phyloP scores from a whole-genome alignment of 345 rosid species.

The Angophora floribunda region DNA sequence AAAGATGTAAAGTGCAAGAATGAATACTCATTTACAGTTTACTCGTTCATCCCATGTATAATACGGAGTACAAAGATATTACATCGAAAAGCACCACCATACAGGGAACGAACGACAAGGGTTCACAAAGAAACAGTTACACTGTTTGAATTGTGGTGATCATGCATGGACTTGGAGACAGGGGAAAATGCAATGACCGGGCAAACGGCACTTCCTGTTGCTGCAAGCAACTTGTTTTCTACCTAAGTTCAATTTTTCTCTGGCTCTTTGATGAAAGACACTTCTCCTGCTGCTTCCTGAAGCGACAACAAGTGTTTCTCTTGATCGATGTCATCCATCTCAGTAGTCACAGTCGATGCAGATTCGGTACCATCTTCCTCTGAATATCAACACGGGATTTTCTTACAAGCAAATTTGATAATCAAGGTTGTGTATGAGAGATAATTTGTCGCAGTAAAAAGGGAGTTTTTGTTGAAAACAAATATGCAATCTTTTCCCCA shows the following conservation, averaged over 20 bases:
- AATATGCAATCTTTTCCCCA: background rate
- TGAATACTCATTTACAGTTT: background rate
- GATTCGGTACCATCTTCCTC: slow-evolving; percentile 47
- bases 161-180: background rate
- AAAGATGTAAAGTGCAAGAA: background rate
- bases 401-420: background rate
- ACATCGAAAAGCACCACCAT: background rate
- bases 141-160: background rate
- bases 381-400: background rate
- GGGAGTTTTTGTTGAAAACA: background rate
- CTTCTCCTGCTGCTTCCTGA: slow-evolving; percentile 12
- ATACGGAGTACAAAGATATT: background rate
- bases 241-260: background rate
- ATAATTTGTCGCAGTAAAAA: background rate
- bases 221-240: background rate
- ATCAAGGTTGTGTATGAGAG: background rate
- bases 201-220: background rate
- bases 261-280: slow-evolving; percentile 44
- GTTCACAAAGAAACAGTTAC: background rate
- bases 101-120: background rate
- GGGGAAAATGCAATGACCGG: background rate
- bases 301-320: slow-evolving; percentile 47
- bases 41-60: background rate
- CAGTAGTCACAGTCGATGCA: slow-evolving; percentile 21
- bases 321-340: slow-evolving; percentile 35